Conservation (phyloP, 106 monocot species). For the Chionographis japonica region DNA sequence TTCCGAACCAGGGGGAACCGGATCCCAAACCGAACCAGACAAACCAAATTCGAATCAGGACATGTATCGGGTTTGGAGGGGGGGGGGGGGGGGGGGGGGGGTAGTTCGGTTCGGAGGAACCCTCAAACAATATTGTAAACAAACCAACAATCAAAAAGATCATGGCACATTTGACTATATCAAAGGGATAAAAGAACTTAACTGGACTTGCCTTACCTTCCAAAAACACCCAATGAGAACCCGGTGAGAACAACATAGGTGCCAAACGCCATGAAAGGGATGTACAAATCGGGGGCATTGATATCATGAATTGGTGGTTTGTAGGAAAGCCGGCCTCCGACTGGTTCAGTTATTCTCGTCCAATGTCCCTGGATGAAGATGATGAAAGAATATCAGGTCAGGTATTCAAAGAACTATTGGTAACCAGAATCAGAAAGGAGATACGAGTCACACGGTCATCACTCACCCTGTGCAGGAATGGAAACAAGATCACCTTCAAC, state of each 20-base stretch:
- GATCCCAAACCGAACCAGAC: too few relatives aligned
- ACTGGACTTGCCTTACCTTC: constrained; percentile 18
- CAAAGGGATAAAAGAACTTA: background rate
- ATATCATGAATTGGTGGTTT: constrained; percentile 45
- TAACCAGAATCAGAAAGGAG: background rate
- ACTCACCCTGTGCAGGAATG: constrained; percentile 46
- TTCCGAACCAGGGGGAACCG: too few relatives aligned
- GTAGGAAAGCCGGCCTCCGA: constrained; percentile 36
- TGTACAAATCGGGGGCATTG: constrained; percentile 49
- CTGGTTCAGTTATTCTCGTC: constrained; percentile 51
- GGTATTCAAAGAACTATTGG: background rate
- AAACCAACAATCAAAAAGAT: background rate
- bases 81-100: too few relatives aligned
- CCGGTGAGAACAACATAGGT: constrained; percentile 40
- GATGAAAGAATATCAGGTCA: background rate
- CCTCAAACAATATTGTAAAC: too few relatives aligned
- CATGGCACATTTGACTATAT: background rate
- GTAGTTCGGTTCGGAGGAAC: too few relatives aligned
- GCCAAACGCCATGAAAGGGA: constrained; percentile 45
- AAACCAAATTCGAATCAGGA: too few relatives aligned
- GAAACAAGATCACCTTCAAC: constrained; percentile 36
- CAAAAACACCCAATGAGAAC: constrained; percentile 29
- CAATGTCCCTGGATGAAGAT: constrained; percentile 36
- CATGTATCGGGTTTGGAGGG: too few relatives aligned
- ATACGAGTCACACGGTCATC: background rate